phyloP scores from a whole-genome alignment of 345 rosid species.

The Gossypium rotundifolium region DNA sequence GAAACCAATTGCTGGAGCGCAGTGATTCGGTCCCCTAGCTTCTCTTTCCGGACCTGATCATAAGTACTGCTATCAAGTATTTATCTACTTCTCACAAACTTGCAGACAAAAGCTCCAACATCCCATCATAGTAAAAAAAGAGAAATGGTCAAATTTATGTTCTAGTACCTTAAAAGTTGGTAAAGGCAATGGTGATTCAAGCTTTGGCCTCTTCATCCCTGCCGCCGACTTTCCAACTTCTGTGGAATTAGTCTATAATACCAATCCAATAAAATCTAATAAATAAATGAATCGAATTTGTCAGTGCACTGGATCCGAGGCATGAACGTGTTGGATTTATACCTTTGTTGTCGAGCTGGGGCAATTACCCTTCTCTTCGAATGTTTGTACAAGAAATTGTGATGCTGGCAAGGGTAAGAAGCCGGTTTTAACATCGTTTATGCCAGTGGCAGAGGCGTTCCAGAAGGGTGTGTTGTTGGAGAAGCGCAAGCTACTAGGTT shows the following conservation, averaged over 20 bases:
- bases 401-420: conserved; percentile 26
- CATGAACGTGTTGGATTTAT: background rate
- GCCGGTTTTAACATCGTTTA: conserved; percentile 23
- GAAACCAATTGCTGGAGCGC: conserved; percentile 95
- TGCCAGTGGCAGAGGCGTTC: conserved; percentile 31
- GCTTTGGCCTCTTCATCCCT: conserved; percentile 44
- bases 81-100: conserved; percentile 2
- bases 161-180: conserved; percentile 72
- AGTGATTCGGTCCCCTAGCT: conserved; percentile 94
- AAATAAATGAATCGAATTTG: background rate
- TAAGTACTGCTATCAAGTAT: conserved; percentile 2
- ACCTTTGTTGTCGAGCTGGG: conserved; percentile 25
- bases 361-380: conserved; percentile 33
- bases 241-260: conserved; percentile 29
- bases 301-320: conserved; percentile 1
- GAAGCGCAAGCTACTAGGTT: conserved; percentile 32
- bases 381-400: conserved; percentile 24
- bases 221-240: conserved; percentile 36
- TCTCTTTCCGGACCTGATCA: conserved; percentile 79
- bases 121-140: background rate
- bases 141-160: background rate
- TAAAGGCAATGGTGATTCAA: conserved; percentile 63
- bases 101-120: background rate
- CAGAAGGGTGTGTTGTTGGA: conserved; percentile 41
- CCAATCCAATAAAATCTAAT: background rate